Evolutionary conservation across 192 early-diverging fungal genomes (phyloP).

Genomic region (Obelidium mucronatum): DNA sequence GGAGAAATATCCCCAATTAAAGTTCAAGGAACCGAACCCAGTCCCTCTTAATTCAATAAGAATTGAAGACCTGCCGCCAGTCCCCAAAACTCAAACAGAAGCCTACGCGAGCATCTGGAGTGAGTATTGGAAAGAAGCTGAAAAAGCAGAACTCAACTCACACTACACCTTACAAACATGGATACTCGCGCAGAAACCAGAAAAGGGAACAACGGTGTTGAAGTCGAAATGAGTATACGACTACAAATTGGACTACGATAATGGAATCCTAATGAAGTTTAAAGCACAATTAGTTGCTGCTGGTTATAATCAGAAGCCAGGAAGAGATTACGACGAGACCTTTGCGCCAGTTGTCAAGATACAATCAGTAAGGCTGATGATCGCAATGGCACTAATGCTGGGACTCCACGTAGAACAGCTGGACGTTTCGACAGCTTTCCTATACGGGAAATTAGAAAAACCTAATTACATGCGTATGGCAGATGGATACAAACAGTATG

Average conservation of each 20-base stretch:
- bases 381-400: slow-evolving; percentile 9
- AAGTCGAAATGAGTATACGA: slow-evolving; percentile 38
- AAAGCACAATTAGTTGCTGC: slow-evolving; percentile 48
- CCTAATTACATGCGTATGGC: slow-evolving; percentile 20
- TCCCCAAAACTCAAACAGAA: neutral
- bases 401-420: neutral
- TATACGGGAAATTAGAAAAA: slow-evolving; percentile 23
- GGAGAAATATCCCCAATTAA: neutral
- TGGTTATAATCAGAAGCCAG: slow-evolving; percentile 42
- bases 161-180: slow-evolving; percentile 4
- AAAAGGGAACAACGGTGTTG: slow-evolving; percentile 18
- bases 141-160: slow-evolving; percentile 22
- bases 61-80: slow-evolving; percentile 11
- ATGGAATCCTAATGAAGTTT: slow-evolving; percentile 27
- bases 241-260: slow-evolving; percentile 30
- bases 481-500: neutral
- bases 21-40: slow-evolving; percentile 2
- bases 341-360: slow-evolving; percentile 39
- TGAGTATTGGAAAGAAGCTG: neutral
- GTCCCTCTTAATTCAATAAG: neutral
- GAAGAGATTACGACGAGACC: slow-evolving; percentile 48
- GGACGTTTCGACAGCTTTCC: slow-evolving; percentile 16
- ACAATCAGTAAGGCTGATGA: slow-evolving; percentile 24
- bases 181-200: neutral
- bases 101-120: slow-evolving; percentile 7